phyloP scores from a whole-genome alignment of 1,284 basidiomycete species.

The Fomes fomentarius region DNA sequence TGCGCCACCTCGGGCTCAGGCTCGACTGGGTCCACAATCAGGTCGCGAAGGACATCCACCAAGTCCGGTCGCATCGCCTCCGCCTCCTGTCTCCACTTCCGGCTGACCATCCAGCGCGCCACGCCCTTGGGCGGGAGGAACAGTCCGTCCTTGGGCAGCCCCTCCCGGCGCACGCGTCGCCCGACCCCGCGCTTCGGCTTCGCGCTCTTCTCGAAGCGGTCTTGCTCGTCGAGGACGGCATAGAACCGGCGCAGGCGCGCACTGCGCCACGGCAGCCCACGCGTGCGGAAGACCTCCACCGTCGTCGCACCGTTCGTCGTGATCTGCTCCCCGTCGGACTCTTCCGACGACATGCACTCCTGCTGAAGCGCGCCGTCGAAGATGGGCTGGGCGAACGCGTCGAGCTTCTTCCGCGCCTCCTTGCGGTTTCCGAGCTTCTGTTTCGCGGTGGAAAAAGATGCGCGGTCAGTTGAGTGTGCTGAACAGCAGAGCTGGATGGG shows the following conservation, averaged over 20 bases:
- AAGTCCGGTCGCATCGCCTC: conserved; percentile 49
- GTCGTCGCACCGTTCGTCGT: conserved; percentile 41
- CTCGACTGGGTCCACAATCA: conserved; percentile 48
- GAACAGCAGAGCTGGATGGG: neutral
- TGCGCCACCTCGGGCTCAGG: conserved; percentile 51
- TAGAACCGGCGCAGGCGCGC: conserved; percentile 59
- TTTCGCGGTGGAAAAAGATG: conserved; percentile 49
- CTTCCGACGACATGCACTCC: conserved; percentile 81
- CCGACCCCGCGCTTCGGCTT: conserved; percentile 61
- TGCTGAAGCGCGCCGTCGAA: conserved; percentile 71
- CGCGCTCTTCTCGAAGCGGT: conserved; percentile 43
- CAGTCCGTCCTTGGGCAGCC: conserved; percentile 59
- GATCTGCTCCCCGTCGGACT: conserved; percentile 60
- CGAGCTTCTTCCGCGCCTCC: conserved; percentile 54
- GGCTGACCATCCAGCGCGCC: conserved; percentile 76
- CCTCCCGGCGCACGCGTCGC: conserved; percentile 55
- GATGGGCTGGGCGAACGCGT: conserved; percentile 55
- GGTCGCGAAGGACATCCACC: conserved; percentile 41
- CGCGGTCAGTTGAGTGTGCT: neutral
- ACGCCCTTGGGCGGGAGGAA: conserved; percentile 64
- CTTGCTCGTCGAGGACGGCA: conserved; percentile 59
- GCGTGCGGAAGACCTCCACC: conserved; percentile 47
- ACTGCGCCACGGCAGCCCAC: conserved; percentile 67
- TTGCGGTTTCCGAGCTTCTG: conserved; percentile 71
- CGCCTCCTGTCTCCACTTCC: conserved; percentile 53